Evolutionary conservation across 805 yeast genomes (phyloP).

Genomic region (Ascoidea rubescens): DNA sequence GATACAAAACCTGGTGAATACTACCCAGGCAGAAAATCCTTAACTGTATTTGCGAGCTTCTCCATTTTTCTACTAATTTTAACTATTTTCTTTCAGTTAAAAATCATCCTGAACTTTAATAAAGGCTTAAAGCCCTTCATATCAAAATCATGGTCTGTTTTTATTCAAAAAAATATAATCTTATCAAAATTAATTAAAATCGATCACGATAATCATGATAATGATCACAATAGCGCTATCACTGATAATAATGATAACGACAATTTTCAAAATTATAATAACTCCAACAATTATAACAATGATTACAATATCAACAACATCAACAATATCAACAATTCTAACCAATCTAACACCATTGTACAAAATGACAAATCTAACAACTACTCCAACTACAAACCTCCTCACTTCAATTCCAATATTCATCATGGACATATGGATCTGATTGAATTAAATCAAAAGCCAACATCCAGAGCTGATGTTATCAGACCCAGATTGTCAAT

Average conservation of each 20-base stretch:
- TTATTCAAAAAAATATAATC: not conserved
- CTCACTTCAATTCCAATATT: too few relatives aligned
- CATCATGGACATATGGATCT: not conserved
- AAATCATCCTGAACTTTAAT: slow-evolving; percentile 5
- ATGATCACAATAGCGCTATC: not conserved
- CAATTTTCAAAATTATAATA: not conserved
- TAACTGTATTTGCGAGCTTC: slow-evolving; percentile 23
- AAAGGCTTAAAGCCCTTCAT: slow-evolving; percentile 10
- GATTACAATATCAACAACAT: too few relatives aligned
- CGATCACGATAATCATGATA: not conserved
- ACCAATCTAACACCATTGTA: too few relatives aligned
- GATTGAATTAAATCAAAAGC: not conserved
- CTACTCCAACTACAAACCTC: too few relatives aligned
- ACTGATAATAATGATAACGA: not conserved
- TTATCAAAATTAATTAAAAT: not conserved
- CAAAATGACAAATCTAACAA: too few relatives aligned
- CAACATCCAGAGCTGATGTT: not conserved
- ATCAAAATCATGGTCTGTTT: slow-evolving; percentile 1
- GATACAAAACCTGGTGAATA: slow-evolving; percentile 20
- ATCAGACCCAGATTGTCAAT: not conserved
- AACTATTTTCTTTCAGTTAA: slow-evolving; percentile 2
- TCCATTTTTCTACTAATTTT: slow-evolving; percentile 18
- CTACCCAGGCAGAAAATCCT: slow-evolving; percentile 26
- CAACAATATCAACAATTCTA: too few relatives aligned
- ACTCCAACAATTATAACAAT: too few relatives aligned